Conservation (phyloP, 78 protist genomes). For the Dictyostelium purpureum region DNA sequence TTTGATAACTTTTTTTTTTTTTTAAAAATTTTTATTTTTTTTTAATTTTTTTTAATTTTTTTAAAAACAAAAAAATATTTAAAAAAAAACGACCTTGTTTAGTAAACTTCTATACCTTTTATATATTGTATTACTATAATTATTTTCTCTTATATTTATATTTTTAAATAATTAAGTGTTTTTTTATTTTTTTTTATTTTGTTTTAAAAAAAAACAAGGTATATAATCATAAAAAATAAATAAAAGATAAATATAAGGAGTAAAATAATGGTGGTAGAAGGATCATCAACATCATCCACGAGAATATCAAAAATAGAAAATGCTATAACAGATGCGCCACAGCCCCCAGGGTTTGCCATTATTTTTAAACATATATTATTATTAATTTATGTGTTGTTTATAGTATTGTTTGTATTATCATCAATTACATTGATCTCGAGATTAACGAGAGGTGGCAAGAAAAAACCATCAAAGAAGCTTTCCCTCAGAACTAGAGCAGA, state of each 20-base stretch:
- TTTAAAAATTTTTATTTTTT: too few relatives aligned
- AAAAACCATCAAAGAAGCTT: not conserved
- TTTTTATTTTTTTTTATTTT: not conserved
- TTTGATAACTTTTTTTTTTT: too few relatives aligned
- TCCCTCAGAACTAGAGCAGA: conserved; percentile 51
- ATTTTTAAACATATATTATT: conserved; percentile 25
- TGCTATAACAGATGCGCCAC: too few relatives aligned
- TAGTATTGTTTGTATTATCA: not conserved
- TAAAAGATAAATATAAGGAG: not conserved
- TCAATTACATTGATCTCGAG: conserved; percentile 43
- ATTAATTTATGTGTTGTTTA: not conserved
- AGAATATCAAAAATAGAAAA: not conserved
- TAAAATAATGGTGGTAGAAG: not conserved
- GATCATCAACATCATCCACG: not conserved
- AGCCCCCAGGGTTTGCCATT: conserved; percentile 32
- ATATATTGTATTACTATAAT: not conserved
- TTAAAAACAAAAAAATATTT: too few relatives aligned
- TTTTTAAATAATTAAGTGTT: not conserved
- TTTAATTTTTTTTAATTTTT: too few relatives aligned
- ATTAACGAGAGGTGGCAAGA: not conserved
- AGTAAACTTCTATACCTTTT: too few relatives aligned
- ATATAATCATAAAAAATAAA: not conserved
- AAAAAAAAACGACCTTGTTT: too few relatives aligned
- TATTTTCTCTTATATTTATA: not conserved
- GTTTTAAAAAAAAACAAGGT: not conserved